Evolutionary conservation across 805 yeast genomes (phyloP).

Genomic region (Ogataea polymorpha): DNA sequence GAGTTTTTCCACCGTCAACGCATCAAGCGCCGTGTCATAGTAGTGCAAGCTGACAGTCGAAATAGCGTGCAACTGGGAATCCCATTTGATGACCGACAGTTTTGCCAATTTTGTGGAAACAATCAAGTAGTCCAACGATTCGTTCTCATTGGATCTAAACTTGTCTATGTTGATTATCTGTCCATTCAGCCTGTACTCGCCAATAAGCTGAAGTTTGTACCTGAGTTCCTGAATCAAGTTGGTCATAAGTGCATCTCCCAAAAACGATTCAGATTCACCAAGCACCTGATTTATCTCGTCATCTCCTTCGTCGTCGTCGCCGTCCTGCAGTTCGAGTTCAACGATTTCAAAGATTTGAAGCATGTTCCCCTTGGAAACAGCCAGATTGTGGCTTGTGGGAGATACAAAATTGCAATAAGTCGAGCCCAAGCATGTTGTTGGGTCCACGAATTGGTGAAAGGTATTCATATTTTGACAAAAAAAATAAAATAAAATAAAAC

Average conservation of each 20-base stretch:
- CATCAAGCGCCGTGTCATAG: slow-evolving; percentile 68
- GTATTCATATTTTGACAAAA: slow-evolving; percentile 59
- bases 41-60: slow-evolving; percentile 78
- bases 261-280: slow-evolving; percentile 19
- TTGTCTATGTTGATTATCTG: slow-evolving; percentile 54
- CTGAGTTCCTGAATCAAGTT: slow-evolving; percentile 15
- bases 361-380: slow-evolving; percentile 68
- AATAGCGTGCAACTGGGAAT: slow-evolving; percentile 48
- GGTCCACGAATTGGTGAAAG: slow-evolving; percentile 72
- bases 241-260: slow-evolving; percentile 22
- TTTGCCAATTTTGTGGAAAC: slow-evolving; percentile 75
- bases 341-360: slow-evolving; percentile 57
- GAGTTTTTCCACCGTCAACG: slow-evolving; percentile 42
- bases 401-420: slow-evolving; percentile 43
- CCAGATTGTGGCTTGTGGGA: slow-evolving; percentile 47
- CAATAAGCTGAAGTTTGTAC: slow-evolving; percentile 40
- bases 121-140: slow-evolving; percentile 52
- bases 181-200: slow-evolving; percentile 75
- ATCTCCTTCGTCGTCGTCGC: slow-evolving; percentile 15
- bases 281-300: slow-evolving; percentile 16
- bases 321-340: slow-evolving; percentile 21
- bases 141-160: slow-evolving; percentile 47
- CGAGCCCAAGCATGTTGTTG: slow-evolving; percentile 67
- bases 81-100: slow-evolving; percentile 73
- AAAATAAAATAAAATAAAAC: not conserved